A percentile compares a stretch with the other conserved stretches of the same genome.
Evolutionary conservation across 2,329 filamentous ascomycete species (phyloP).

Genomic region (Trichophyton verrucosum): DNA sequence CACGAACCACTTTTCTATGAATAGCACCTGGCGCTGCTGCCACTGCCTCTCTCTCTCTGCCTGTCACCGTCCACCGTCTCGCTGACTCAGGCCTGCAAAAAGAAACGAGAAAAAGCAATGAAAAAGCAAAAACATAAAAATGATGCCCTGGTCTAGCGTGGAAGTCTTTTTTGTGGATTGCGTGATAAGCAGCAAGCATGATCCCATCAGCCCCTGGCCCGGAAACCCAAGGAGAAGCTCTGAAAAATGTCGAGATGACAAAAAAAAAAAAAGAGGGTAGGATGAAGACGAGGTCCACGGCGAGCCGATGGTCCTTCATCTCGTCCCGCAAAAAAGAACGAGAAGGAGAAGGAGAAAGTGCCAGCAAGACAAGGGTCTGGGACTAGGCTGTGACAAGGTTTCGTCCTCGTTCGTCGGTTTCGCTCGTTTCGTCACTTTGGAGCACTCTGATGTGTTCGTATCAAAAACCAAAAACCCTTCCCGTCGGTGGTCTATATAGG

Average conservation of each 20-base stretch:
- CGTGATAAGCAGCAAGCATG: conserved; percentile 27
- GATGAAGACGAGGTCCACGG: neutral
- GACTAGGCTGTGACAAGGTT: neutral
- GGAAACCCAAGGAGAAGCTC: neutral
- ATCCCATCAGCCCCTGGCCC: conserved; percentile 16
- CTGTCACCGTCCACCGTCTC: neutral
- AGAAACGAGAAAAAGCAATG: neutral
- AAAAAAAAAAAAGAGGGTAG: neutral
- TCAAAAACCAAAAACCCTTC: neutral
- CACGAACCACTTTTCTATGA: neutral
- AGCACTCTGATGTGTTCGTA: neutral
- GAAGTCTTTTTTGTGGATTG: conserved; percentile 18
- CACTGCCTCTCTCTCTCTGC: neutral
- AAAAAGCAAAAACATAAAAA: neutral
- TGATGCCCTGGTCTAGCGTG: neutral
- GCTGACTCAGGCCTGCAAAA: neutral
- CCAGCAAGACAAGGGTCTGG: neutral
- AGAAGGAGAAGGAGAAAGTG: neutral
- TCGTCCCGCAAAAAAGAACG: neutral
- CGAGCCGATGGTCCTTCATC: conserved; percentile 4
- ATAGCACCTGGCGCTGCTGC: neutral
- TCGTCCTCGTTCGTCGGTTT: neutral
- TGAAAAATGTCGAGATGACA: neutral
- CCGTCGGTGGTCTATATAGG: conserved; percentile 21
- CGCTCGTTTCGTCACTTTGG: neutral